Evolutionary conservation across 305 asterid genomes (phyloP).

Genomic region (Fraxinus xanthoxyloides): DNA sequence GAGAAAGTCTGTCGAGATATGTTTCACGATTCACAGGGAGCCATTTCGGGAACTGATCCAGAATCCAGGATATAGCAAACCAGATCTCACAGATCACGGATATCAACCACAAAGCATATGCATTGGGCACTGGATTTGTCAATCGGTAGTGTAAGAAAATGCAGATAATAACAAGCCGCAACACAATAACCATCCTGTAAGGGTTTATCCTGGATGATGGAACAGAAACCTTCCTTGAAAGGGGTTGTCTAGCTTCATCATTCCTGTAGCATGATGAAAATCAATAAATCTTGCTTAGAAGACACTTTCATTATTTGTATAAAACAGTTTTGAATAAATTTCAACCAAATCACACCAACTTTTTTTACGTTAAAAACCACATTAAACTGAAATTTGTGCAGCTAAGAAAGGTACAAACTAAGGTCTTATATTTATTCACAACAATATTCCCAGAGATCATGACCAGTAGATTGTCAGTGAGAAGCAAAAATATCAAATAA

Average conservation of each 20-base stretch:
- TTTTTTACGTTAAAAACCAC: background rate
- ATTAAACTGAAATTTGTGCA: background rate
- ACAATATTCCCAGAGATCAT: background rate
- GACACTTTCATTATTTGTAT: constrained; percentile 2
- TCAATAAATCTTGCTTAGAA: background rate
- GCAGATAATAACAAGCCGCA: constrained; percentile 83
- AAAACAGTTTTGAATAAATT: background rate
- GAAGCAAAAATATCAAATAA: background rate
- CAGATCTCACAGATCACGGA: constrained; percentile 98
- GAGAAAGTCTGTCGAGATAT: constrained; percentile 93
- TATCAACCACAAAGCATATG: constrained; percentile 84
- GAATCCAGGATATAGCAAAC: constrained; percentile 98
- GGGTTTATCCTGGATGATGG: constrained; percentile 97
- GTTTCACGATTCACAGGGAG: constrained; percentile 97
- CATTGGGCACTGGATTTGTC: constrained; percentile 93
- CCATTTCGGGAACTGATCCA: constrained; percentile 99
- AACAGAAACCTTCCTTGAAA: constrained; percentile 95
- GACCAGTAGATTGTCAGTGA: background rate
- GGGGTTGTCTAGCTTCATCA: constrained; percentile 99
- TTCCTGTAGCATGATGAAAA: constrained; percentile 53
- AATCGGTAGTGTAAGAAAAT: constrained; percentile 92
- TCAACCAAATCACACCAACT: background rate
- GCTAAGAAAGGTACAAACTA: constrained; percentile 14
- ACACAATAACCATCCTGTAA: constrained; percentile 92
- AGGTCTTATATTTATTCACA: background rate